Conservation (phyloP, 1,139 yeast genomes). For the Protomyces arabidopsidicola region DNA sequence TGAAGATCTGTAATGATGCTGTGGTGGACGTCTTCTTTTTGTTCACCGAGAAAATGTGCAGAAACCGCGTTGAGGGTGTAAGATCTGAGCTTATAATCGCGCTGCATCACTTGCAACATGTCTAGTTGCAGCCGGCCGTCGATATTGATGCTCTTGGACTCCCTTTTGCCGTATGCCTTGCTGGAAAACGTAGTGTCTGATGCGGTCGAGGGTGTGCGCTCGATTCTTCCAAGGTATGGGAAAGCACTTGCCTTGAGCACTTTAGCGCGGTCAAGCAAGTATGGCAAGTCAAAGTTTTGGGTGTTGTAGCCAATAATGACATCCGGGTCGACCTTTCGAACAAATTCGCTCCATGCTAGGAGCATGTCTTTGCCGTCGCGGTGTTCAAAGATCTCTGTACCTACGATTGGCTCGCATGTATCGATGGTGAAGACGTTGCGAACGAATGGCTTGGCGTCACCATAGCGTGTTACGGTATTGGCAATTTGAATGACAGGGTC, state of each 20-base stretch:
- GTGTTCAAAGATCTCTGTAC: slow-evolving; percentile 79
- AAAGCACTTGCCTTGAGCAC: slow-evolving; percentile 64
- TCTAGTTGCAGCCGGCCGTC: slow-evolving; percentile 97
- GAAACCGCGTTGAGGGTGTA: slow-evolving; percentile 94
- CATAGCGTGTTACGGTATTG: slow-evolving; percentile 79
- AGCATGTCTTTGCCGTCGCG: slow-evolving; percentile 77
- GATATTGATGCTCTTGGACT: slow-evolving; percentile 81
- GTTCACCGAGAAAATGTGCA: slow-evolving; percentile 89
- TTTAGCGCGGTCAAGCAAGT: slow-evolving; percentile 77
- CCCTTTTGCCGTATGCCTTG: slow-evolving; percentile 94
- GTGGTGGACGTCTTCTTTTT: slow-evolving; percentile 96
- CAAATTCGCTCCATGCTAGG: slow-evolving; percentile 76
- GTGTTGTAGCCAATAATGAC: slow-evolving; percentile 95
- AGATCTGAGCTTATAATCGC: slow-evolving; percentile 91
- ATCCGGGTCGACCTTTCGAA: slow-evolving; percentile 84
- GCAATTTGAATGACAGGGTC: slow-evolving; percentile 98
- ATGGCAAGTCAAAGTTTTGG: slow-evolving; percentile 92
- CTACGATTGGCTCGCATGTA: slow-evolving; percentile 88
- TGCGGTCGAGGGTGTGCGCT: slow-evolving; percentile 63
- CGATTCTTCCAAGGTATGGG: slow-evolving; percentile 81
- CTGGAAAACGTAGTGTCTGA: slow-evolving; percentile 84
- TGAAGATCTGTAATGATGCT: slow-evolving; percentile 92
- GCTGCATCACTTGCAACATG: slow-evolving; percentile 82
- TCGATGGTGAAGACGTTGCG: slow-evolving; percentile 91
- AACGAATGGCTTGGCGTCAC: slow-evolving; percentile 80